A percentile compares a stretch with the other conserved stretches of the same genome.
Evolutionary conservation across 2,329 filamentous ascomycete species (phyloP).

Genomic region (Arachnomyces sp.): DNA sequence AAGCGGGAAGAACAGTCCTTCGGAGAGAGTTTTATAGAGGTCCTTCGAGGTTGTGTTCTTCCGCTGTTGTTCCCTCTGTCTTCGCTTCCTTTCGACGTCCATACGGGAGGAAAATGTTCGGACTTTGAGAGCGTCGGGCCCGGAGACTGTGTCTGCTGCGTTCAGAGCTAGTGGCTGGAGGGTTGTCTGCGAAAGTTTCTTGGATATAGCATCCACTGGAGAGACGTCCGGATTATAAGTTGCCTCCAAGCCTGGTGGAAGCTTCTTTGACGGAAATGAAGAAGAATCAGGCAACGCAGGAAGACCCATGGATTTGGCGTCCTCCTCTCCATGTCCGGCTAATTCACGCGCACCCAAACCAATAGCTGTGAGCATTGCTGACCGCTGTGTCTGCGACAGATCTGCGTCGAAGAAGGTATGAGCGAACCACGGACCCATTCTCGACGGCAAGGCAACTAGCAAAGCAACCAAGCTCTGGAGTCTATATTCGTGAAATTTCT

Average conservation of each 20-base stretch:
- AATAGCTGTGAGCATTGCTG: conserved; percentile 70
- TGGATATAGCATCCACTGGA: conserved; percentile 61
- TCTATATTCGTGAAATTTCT: conserved; percentile 66
- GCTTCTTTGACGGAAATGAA: conserved; percentile 70
- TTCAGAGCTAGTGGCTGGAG: conserved; percentile 73
- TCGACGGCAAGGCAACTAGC: conserved; percentile 64
- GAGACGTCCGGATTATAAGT: conserved; percentile 50
- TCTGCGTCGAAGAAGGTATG: conserved; percentile 86
- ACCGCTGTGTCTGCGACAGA: conserved; percentile 78
- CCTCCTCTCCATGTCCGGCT: conserved; percentile 61
- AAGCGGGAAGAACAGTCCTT: conserved; percentile 79
- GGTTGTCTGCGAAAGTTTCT: conserved; percentile 61
- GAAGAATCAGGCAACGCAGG: conserved; percentile 29
- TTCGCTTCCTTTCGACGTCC: conserved; percentile 51
- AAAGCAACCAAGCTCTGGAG: conserved; percentile 77
- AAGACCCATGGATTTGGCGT: conserved; percentile 33
- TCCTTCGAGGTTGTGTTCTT: conserved; percentile 59
- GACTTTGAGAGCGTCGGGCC: conserved; percentile 79
- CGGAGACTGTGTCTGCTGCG: conserved; percentile 70
- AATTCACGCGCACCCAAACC: conserved; percentile 78
- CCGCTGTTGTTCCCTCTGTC: conserved; percentile 36
- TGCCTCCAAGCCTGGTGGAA: conserved; percentile 66
- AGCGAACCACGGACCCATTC: conserved; percentile 77
- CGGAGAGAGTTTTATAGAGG: conserved; percentile 66
- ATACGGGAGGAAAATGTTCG: conserved; percentile 79